Conservation (phyloP, 257 asterid species). For the Datura wrightii region DNA sequence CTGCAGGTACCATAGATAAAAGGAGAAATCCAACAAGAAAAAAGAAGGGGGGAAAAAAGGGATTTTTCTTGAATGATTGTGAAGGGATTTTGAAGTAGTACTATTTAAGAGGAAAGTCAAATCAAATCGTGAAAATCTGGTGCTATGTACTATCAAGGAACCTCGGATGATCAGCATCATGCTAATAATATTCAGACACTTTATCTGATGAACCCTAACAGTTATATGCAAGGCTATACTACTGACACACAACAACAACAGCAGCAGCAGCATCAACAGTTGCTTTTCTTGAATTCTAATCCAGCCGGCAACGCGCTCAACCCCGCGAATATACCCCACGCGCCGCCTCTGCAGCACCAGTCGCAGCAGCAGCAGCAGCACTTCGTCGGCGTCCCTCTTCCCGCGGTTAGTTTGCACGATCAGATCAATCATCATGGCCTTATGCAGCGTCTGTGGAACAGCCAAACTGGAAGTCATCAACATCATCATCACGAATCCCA, state of each 20-base stretch:
- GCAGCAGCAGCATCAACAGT: conserved; percentile 36
- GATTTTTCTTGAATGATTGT: no score
- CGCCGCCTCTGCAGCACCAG: conserved; percentile 44
- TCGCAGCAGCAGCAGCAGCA: conserved; percentile 53
- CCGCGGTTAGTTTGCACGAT: conserved; percentile 29
- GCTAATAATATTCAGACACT: conserved; percentile 64
- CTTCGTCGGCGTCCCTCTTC: conserved; percentile 51
- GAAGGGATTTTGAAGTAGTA: not conserved
- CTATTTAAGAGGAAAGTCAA: not conserved
- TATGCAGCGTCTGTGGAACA: conserved; percentile 27
- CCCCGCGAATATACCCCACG: conserved; percentile 39
- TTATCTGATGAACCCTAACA: conserved; percentile 73
- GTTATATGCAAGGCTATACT: conserved; percentile 35
- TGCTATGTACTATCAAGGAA: conserved; percentile 64
- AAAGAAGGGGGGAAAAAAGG: not conserved
- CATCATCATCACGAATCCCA: conserved; percentile 31
- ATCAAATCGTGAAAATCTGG: not conserved
- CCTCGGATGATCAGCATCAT: conserved; percentile 46
- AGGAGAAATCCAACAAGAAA: not conserved
- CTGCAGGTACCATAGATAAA: conserved; percentile 32
- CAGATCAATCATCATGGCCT: conserved; percentile 29
- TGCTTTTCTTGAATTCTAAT: conserved; percentile 45
- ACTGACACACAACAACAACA: conserved; percentile 45
- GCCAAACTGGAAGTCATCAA: conserved; percentile 8
- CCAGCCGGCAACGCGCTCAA: conserved; percentile 37